phyloP scores from a whole-genome alignment of 257 asterid species.

The Lantana camara region DNA sequence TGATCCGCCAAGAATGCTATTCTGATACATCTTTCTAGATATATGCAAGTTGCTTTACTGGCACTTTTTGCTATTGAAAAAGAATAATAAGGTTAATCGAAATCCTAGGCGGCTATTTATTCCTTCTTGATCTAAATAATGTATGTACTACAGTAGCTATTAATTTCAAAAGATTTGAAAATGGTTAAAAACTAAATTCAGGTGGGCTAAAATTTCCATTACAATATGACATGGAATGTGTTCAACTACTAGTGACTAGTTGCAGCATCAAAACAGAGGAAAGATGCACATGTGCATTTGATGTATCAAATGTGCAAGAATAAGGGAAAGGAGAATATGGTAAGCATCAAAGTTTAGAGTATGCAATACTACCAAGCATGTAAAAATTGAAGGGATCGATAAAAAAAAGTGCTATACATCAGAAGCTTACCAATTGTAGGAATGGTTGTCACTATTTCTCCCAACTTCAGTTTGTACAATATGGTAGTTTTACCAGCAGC shows the following conservation, averaged over 20 bases:
- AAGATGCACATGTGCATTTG: neutral
- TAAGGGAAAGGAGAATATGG: neutral
- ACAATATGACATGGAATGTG: too few species aligned
- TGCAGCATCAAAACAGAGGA: neutral
- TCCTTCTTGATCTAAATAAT: neutral
- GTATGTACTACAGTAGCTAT: neutral
- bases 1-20: too few species aligned
- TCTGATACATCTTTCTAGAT: too few species aligned
- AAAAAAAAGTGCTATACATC: neutral
- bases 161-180: neutral
- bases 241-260: neutral
- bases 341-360: neutral
- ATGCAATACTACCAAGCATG: neutral
- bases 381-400: neutral
- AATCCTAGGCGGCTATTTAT: too few species aligned
- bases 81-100: too few species aligned
- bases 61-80: too few species aligned
- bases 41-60: too few species aligned
- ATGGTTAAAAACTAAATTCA: neutral
- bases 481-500: constrained; percentile 91
- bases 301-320: neutral
- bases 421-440: constrained; percentile 73
- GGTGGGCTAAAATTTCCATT: constrained; percentile 18
- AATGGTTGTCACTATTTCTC: constrained; percentile 54
- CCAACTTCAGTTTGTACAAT: constrained; percentile 82